phyloP scores from a whole-genome alignment of 495 filamentous ascomycete species.

The Trypethelium eluteriae region DNA sequence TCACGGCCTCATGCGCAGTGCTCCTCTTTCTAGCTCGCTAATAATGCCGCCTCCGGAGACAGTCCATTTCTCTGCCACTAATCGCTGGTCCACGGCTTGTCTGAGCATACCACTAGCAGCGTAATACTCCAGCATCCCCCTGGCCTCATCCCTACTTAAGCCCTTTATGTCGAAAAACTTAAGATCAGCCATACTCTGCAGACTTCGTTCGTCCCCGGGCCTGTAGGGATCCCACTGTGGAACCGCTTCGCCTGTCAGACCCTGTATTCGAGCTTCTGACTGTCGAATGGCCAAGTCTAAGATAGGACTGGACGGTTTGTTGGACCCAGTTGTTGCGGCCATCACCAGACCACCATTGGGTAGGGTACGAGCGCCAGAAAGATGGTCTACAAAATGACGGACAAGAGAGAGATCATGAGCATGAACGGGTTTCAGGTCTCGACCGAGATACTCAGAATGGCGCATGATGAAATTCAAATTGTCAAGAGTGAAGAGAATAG shows the following conservation, averaged over 20 bases:
- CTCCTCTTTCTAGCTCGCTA: constrained; percentile 54
- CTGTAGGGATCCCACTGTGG: constrained; percentile 57
- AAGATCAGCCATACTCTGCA: constrained; percentile 40
- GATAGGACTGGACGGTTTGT: constrained; percentile 51
- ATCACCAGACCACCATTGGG: constrained; percentile 73
- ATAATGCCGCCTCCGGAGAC: constrained; percentile 73
- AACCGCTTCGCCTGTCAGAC: constrained; percentile 30
- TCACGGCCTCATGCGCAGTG: constrained; percentile 27
- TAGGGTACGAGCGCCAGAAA: constrained; percentile 53
- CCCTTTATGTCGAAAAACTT: constrained; percentile 45
- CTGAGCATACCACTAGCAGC: constrained; percentile 75
- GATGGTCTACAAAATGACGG: constrained; percentile 61
- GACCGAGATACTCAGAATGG: constrained; percentile 59
- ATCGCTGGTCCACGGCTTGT: constrained; percentile 57
- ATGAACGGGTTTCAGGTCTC: constrained; percentile 66
- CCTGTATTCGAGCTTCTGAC: constrained; percentile 40
- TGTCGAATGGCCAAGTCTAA: constrained; percentile 47
- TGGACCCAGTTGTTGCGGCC: constrained; percentile 61
- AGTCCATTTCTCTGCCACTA: constrained; percentile 78
- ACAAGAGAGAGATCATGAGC: constrained; percentile 75
- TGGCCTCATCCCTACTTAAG: constrained; percentile 65
- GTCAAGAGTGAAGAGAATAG: constrained; percentile 71
- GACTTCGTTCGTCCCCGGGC: constrained; percentile 59
- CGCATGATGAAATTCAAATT: constrained; percentile 72
- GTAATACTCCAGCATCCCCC: constrained; percentile 85